Base-by-base conservation (phyloP, 305 asterid genomes). In the Fraxinus ornus region DNA sequence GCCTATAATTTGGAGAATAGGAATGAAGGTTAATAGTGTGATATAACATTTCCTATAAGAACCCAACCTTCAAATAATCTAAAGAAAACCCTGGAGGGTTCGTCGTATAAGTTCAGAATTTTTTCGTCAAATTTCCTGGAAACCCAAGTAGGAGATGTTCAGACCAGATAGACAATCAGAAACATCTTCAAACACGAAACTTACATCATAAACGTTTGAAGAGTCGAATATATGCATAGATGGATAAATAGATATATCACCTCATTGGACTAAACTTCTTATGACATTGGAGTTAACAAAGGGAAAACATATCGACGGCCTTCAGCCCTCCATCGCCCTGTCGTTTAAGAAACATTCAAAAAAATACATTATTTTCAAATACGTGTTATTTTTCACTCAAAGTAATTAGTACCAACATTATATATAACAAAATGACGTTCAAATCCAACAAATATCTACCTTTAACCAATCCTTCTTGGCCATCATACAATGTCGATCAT, bases 301-400 rank as follows among this genome's bases (percentile, higher is more conserved):
- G 68, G 26, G 68, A 66, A 52, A 86, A 75, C 89, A 88, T 80
- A 55, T 79, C 77, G 87, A 83, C 86, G 85, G 87, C 91, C 87
- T 78, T 57, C 80, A 1, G 12, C 28, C 68, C 12, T 15, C 19
- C 60, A 57, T 17, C 19, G 22, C 88, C 81, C 87, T 88, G 93
- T 44, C 93, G 92, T 87, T 92, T 91, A 83, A 84, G 94, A 91
- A 88, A 89, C 89, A 78, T 89, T 89, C 92, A 93, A 86, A 81
- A 83, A 30, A 30, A 1, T 30, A 15, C 68, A 75, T 6, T 32
- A 32, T 49, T 80, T 71, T 41, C 52, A 41, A 41, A 41, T 2
- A 9, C 52, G 52, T 41, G 49, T 6, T 32, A 32, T 49, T 30
- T 30, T 1, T 30, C 33, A 30, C 33, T 30, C 33, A 35, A 35